Evolutionary conservation across 2,329 filamentous ascomycete species (phyloP), one percentile per base, ranked within the genome.

Genomic region (Conoideocrella luteorostrata): DNA sequence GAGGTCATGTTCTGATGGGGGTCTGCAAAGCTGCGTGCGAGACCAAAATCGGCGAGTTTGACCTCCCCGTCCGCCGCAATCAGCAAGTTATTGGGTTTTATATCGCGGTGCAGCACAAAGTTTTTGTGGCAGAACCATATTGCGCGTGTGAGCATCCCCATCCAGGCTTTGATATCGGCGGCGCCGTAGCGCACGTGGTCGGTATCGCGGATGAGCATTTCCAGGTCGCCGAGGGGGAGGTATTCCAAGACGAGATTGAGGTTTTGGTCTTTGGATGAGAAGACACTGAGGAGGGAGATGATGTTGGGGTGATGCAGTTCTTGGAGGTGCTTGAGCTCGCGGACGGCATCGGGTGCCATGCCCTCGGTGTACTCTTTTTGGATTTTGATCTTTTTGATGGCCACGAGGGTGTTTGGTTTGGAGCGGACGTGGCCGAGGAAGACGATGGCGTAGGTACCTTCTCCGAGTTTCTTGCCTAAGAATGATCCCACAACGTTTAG

Each of bases 111-210:
- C 23, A 98, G 75, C 15, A 98, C 80, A 56, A 85, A 91, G 63
- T 93, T 94, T 61, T 90, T 87, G 65, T 98, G 93, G 65, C 93
- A 97, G 72, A 95, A 98, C 84, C 88, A 95, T 22, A 97, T 81
- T 21, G 86, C 93, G 33, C 91, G 82, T 22, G 78, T 79, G n/a
- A 97, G 77, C 93, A 97, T 97, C 50, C 86, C 87, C 84, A 96
- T 95, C 93, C 93, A 98, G 13, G 89, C 86, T 65, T 98, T 98
- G 64, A 97, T 89, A 64, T 98, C 93, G 15, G 87, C 86, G 10
- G 81, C 79, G 49, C 86, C 86, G 64, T 97, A 97, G 43, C 82
- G 80, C 37, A 96, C 83, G 43, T 72, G 71, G 36, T 83, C 77
- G 23, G 78, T 81, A 65, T 97, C 90, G 62, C 88, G 87, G 63